These are phyloP conservation scores for Pseudozyma thailandica DNA, from an alignment of 1,284 basidiomycete genomes.

Conservation along the genomic window DNA sequence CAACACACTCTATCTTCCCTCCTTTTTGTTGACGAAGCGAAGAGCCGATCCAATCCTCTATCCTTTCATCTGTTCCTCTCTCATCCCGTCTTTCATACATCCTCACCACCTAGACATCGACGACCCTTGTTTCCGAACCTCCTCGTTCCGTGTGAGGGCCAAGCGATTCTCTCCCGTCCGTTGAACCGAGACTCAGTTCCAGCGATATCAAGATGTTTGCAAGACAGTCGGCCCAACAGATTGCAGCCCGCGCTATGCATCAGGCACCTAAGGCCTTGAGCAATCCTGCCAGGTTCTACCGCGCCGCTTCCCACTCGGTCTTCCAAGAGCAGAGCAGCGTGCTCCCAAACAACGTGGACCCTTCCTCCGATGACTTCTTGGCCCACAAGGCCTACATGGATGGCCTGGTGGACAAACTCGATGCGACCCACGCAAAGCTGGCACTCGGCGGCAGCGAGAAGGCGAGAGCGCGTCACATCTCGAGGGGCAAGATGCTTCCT, in stretches of 20 bases:
- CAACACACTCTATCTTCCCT: neutral
- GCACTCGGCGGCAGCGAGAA: constrained; percentile 72
- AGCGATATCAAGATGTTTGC: constrained; percentile 9
- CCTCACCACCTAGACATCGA: neutral
- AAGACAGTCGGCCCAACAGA: constrained; percentile 2
- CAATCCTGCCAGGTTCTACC: constrained; percentile 15
- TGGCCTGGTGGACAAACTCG: constrained; percentile 49
- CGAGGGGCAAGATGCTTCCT: constrained; percentile 84
- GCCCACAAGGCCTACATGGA: constrained; percentile 59
- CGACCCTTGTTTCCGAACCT: too few species aligned
- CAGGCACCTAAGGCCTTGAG: constrained; percentile 3
- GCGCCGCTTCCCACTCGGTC: constrained; percentile 30
- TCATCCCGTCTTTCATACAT: neutral
- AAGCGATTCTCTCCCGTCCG: too few species aligned
- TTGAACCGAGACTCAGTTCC: neutral
- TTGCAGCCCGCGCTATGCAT: constrained; percentile 17
- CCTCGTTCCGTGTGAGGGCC: too few species aligned
- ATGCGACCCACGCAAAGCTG: constrained; percentile 51
- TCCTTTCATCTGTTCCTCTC: neutral
- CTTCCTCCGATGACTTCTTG: constrained; percentile 44
- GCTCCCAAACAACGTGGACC: constrained; percentile 56
- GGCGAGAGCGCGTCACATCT: constrained; percentile 80
- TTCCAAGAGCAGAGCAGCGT: constrained; percentile 47
- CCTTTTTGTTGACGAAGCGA: neutral
- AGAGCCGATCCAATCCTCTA: neutral